These are phyloP conservation scores for Russula compacta DNA, from an alignment of 768 basidiomycete genomes.

Conservation along the genomic window DNA sequence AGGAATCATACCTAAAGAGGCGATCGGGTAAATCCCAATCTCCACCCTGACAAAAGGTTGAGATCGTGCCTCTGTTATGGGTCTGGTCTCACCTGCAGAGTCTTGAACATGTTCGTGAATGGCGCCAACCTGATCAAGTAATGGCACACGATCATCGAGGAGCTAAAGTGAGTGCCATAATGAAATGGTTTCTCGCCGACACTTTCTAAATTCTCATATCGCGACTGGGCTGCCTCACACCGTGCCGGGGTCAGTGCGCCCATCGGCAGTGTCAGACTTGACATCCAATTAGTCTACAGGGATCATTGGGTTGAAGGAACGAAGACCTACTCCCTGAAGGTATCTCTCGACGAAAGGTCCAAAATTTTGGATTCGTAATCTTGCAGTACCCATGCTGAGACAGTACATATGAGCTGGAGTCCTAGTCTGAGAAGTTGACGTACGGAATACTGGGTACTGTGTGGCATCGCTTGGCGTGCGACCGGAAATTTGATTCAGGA, in stretches of 20 bases:
- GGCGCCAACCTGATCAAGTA: slow-evolving; percentile 85
- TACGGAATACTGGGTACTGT: slow-evolving; percentile 87
- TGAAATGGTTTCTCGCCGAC: slow-evolving; percentile 86
- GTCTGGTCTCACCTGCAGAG: slow-evolving; percentile 44
- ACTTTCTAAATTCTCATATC: slow-evolving; percentile 67
- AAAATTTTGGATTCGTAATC: slow-evolving; percentile 71
- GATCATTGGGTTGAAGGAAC: neutral
- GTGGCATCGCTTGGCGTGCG: slow-evolving; percentile 92
- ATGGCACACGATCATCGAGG: slow-evolving; percentile 95
- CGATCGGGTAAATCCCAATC: slow-evolving; percentile 92
- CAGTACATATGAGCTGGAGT: neutral
- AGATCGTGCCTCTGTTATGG: neutral
- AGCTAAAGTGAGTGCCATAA: slow-evolving; percentile 92
- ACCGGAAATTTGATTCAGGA: slow-evolving; percentile 87
- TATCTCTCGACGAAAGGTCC: slow-evolving; percentile 50
- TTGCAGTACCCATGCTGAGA: slow-evolving; percentile 75
- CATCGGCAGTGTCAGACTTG: slow-evolving; percentile 75
- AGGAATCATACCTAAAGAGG: slow-evolving; percentile 49
- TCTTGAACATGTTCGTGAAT: slow-evolving; percentile 93
- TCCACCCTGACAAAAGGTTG: slow-evolving; percentile 52
- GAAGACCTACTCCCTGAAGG: slow-evolving; percentile 58
- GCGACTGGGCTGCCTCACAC: slow-evolving; percentile 61
- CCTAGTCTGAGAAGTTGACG: slow-evolving; percentile 22
- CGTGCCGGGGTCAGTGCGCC: slow-evolving; percentile 74
- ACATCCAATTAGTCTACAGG: neutral